A percentile compares a stretch with the other conserved stretches of the same genome.
phyloP scores from a whole-genome alignment of 306 rosid genomes.

The Castanospermum australe region DNA sequence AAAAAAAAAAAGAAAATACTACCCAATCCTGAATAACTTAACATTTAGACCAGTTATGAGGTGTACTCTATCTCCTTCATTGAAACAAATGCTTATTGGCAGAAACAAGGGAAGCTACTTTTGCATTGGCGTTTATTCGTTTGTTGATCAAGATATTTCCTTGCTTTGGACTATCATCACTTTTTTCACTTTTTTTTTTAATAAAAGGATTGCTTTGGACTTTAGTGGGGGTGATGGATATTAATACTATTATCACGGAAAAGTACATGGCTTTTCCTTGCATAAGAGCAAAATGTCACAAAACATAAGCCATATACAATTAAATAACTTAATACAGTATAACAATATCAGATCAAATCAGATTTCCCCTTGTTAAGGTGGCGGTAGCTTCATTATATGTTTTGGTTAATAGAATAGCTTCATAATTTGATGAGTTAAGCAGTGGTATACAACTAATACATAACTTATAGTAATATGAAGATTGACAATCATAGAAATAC shows the following conservation, averaged over 20 bases:
- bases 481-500: background rate
- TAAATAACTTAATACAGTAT: background rate
- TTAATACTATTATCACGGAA: background rate
- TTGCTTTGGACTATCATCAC: too few species aligned
- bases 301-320: background rate
- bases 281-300: background rate
- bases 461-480: background rate
- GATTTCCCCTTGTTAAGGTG: background rate
- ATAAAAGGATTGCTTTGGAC: background rate
- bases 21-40: background rate
- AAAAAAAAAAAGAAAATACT: background rate
- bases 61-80: background rate
- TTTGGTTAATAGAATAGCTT: background rate
- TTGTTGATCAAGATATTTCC: background rate
- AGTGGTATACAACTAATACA: background rate
- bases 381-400: too few species aligned
- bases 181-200: background rate
- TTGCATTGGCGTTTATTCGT: background rate
- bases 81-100: background rate
- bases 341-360: background rate
- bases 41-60: background rate
- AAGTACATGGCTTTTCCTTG: background rate
- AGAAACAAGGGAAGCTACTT: background rate
- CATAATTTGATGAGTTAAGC: background rate
- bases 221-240: background rate